phyloP scores from a whole-genome alignment of 2,329 filamentous ascomycete species.

The Verticillium nubilum region DNA sequence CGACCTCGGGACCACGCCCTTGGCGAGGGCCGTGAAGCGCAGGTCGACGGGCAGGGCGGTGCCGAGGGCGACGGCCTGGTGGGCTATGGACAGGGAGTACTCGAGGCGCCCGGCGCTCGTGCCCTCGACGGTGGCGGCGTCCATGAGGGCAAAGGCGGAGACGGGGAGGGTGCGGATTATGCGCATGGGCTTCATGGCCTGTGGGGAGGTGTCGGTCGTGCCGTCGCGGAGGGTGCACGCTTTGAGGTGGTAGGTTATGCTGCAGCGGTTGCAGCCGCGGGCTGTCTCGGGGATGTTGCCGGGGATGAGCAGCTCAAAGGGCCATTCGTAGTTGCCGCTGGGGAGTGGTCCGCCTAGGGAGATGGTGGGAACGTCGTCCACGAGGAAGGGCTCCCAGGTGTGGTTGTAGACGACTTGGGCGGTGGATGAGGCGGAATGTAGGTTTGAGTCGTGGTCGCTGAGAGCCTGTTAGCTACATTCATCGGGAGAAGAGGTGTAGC shows the following conservation, averaged over 20 bases:
- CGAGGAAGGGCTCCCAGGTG: conserved; percentile 3
- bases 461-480: background rate
- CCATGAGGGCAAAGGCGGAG: conserved; percentile 7
- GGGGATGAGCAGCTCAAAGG: conserved; percentile 1
- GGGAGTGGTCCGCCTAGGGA: background rate
- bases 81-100: conserved; percentile 3
- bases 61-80: conserved; percentile 4
- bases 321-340: conserved; percentile 3
- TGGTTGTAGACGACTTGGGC: background rate
- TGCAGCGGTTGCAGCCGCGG: conserved; percentile 3
- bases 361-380: background rate
- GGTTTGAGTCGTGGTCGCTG: background rate
- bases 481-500: too few species aligned
- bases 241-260: conserved; percentile 5
- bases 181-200: background rate
- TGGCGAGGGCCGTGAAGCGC: background rate
- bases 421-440: background rate
- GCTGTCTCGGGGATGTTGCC: conserved; percentile 3
- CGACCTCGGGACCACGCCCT: background rate
- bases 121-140: conserved; percentile 2
- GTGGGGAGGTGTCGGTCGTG: background rate
- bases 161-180: conserved; percentile 1
- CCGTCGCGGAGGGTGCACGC: conserved; percentile 1
- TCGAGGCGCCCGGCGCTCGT: background rate
- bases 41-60: conserved; percentile 3